phyloP scores from a whole-genome alignment of 176 grass and related monocot species.

The Dactylis glomerata region DNA sequence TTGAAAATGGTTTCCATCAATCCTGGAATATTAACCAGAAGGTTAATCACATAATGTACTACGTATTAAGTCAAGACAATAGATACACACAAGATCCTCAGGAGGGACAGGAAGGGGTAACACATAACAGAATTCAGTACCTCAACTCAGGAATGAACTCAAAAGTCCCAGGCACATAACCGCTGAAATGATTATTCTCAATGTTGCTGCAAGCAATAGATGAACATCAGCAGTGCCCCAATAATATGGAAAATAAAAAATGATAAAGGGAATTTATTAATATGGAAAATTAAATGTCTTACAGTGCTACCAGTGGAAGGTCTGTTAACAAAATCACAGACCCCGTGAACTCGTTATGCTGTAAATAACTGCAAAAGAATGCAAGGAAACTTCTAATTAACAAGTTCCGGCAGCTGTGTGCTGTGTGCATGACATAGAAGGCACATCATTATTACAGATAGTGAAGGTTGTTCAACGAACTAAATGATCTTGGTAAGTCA shows the following conservation, averaged over 20 bases:
- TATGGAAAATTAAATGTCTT: slow-evolving; percentile 42
- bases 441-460: slow-evolving; percentile 53
- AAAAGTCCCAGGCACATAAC: slow-evolving; percentile 81
- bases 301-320: slow-evolving; percentile 74
- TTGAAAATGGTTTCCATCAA: slow-evolving; percentile 72
- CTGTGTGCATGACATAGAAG: slow-evolving; percentile 28
- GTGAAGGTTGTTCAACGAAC: slow-evolving; percentile 63
- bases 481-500: slow-evolving; percentile 77
- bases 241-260: slow-evolving; percentile 20
- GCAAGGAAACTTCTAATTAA: slow-evolving; percentile 19
- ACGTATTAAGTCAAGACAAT: slow-evolving; percentile 34
- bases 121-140: slow-evolving; percentile 36
- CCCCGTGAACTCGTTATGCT: slow-evolving; percentile 82
- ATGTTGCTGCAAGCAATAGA: slow-evolving; percentile 58
- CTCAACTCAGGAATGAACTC: slow-evolving; percentile 70
- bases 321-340: slow-evolving; percentile 75
- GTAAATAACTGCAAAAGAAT: slow-evolving; percentile 68
- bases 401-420: slow-evolving; percentile 3
- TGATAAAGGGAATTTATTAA: too few relatives aligned
- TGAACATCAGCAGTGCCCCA: slow-evolving; percentile 12
- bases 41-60: slow-evolving; percentile 21
- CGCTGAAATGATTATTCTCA: slow-evolving; percentile 83
- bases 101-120: not conserved
- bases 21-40: slow-evolving; percentile 52
- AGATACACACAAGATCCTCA: slow-evolving; percentile 11